Base-by-base conservation (phyloP, 208 protist genomes). In the Trypanosoma boissoni region DNA sequence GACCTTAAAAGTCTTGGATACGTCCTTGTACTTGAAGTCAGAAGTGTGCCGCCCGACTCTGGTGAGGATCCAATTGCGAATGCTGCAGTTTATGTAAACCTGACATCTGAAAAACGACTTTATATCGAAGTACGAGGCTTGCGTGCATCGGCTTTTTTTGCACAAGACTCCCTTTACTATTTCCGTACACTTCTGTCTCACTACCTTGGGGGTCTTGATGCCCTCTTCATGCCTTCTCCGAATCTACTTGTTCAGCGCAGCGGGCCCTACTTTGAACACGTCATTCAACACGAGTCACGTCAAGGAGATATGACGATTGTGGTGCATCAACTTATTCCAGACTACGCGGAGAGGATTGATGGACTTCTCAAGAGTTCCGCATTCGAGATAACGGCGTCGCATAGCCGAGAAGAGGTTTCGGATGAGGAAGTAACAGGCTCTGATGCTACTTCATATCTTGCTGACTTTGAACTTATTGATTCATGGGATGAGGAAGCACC, bases 191-290 rank as follows among this genome's bases (percentile, higher is more conserved):
- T 79, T 4, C 42, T 70, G 2, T 65, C 61, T 34, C 49, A 67
- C 24, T 79, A 74, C 50, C 55, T 63, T 5, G 24, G 50, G 10
- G 64, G 64, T 10, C 14, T 64, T 7, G 78, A 88, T 51, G 46
- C 83, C 41, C 10, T 51, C 37, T 64, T 59, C 28, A 37, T 79
- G 14, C 72, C 79, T 20, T 65, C 66, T 16, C 81, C 81, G 1
- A 57, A 80, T 9, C 46, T 72, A 3, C 58, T 84, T 23, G 81
- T 88, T 6, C 70, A 82, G 68, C 74, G 72, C 14, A 88, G 81
- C 55, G 70, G 74, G 9, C 45, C 74, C 1, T 52, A 64, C 20
- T 83, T 84, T 51, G 44, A 45, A 21, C 39, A 55, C 32, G 62
- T 69, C 42, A 39, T 45, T 44, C 42, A 55, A 1, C 36, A 18